phyloP scores from a whole-genome alignment of 441 rosid species.

The Pelargonium fulgidum region DNA sequence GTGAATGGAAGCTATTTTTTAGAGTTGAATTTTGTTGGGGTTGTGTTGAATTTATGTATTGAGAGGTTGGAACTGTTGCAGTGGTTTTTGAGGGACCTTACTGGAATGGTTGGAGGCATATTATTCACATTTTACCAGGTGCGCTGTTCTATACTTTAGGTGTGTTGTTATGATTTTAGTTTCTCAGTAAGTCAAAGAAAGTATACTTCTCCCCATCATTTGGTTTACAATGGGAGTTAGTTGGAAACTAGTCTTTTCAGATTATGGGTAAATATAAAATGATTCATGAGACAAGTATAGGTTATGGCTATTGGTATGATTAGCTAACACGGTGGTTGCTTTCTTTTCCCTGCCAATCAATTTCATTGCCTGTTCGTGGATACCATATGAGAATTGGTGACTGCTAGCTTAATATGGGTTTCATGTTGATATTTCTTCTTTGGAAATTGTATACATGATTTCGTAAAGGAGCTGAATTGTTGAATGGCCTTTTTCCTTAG shows the following conservation, averaged over 20 bases:
- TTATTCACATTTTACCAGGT: slow-evolving; percentile 93
- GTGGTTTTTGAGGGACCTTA: slow-evolving; percentile 96
- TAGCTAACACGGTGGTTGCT: not conserved
- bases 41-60: slow-evolving; percentile 7
- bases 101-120: slow-evolving; percentile 95
- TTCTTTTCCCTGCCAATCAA: not conserved
- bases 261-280: not conserved
- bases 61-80: slow-evolving; percentile 26
- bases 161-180: not conserved
- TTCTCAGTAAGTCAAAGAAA: not conserved
- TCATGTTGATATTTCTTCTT: not conserved
- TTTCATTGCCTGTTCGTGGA: not conserved
- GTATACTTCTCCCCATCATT: not conserved
- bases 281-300: not conserved
- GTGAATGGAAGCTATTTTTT: slow-evolving; percentile 25
- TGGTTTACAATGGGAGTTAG: not conserved
- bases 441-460: not conserved
- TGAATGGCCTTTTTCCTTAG: slow-evolving; percentile 33
- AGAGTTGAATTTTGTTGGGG: not conserved
- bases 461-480: slow-evolving; percentile 9
- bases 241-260: not conserved
- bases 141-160: slow-evolving; percentile 9
- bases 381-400: not conserved
- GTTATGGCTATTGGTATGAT: not conserved
- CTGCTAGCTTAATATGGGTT: not conserved